Base-by-base conservation (phyloP, 768 basidiomycete species). In the Podaxis sp. region DNA sequence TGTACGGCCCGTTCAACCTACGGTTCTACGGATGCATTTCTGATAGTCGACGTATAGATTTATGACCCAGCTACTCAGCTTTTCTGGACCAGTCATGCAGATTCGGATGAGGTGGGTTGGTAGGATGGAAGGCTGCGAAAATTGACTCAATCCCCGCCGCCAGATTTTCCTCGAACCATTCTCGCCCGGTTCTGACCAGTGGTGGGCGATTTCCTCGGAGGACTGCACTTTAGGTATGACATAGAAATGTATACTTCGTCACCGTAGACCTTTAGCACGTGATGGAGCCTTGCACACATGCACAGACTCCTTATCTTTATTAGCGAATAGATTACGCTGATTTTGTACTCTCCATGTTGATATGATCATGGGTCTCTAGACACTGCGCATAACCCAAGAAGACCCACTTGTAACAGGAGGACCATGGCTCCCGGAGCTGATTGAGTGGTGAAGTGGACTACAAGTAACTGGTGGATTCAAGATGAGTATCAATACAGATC, bases 161-260 rank as follows among this genome's bases (percentile, higher is more conserved):
- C 17, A 60, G 59, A 53, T 60, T 17, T 60, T 13, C 51, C 40
- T 60, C 4, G 59, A 60, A 43, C 59, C 59, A 27, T 60, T 60
- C 36, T 52, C 37, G 4, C 50, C 59, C 13, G 59, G 59, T 22
- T 60, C 59, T 17, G 59, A 60, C 36, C 59, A 60, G 19, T 60
- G 59, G 59, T 60, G 59, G 59, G 59, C 59, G 6, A 60, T 60
- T n/a, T 52, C 50, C 25, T 60, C 59, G 9, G 51, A 51, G 22
- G 49, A 24, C 13, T 50, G 49, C 13, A 25, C 8, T 50, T 25
- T 24, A 27, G 49, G 33, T 33, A 33, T 12, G 49, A 24, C 49
- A 50, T 27, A 43, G 41, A 19, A 13, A 43, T 33, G 2, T 9
- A 33, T 9, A 43, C 1, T 7, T 8, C 19, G 12, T 17, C 22